These are phyloP conservation scores for Pyrenophora teres DNA, from an alignment of 2,329 filamentous ascomycete genomes.

Conservation along the genomic window DNA sequence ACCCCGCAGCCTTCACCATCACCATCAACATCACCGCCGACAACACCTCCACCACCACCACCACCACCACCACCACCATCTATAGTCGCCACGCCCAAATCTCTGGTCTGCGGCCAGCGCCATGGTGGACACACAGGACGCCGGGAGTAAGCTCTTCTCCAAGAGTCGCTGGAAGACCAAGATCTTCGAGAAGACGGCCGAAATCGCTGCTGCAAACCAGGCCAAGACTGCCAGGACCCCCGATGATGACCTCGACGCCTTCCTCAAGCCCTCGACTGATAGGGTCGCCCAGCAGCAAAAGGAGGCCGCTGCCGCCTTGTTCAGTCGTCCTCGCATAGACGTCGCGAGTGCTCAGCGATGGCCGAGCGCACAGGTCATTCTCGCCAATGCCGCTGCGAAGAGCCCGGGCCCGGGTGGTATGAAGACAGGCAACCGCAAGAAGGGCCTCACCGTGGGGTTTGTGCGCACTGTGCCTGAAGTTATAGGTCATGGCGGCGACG, in stretches of 20 bases:
- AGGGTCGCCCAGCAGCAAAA: conserved; percentile 45
- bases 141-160: conserved; percentile 45
- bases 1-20: background rate
- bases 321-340: conserved; percentile 53
- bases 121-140: conserved; percentile 42
- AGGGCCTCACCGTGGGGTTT: conserved; percentile 77
- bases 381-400: conserved; percentile 42
- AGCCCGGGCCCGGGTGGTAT: conserved; percentile 46
- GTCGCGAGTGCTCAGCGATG: conserved; percentile 56
- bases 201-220: conserved; percentile 41
- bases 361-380: conserved; percentile 55
- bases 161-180: conserved; percentile 57
- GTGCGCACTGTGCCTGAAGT: conserved; percentile 73
- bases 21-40: background rate
- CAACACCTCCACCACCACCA: too few species aligned
- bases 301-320: conserved; percentile 33
- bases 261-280: conserved; percentile 60
- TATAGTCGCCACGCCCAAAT: background rate
- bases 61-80: background rate
- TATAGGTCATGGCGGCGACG: conserved; percentile 91
- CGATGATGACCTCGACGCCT: conserved; percentile 59
- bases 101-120: conserved; percentile 16
- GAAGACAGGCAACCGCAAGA: conserved; percentile 54
- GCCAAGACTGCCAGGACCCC: conserved; percentile 28
- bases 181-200: conserved; percentile 48